These are phyloP conservation scores for Xylaria sp. DNA, from an alignment of 2,329 filamentous ascomycete genomes.

Conservation along the genomic window DNA sequence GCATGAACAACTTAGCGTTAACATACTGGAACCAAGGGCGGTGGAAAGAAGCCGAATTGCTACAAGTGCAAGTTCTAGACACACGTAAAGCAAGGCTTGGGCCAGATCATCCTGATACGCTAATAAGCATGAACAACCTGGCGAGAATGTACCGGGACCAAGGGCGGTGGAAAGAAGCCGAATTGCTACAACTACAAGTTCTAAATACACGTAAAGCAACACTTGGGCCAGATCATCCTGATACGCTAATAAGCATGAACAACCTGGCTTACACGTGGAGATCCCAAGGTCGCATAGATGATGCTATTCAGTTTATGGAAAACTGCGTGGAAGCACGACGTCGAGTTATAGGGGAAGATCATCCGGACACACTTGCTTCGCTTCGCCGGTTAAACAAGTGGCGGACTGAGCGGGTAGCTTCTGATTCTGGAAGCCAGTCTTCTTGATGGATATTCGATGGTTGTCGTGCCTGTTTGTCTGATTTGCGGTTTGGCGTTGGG, in stretches of 20 bases:
- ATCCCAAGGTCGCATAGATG: not conserved
- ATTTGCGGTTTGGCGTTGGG: not conserved
- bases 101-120: not conserved
- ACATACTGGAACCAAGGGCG: not conserved
- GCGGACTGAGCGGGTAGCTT: not conserved
- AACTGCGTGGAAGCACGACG: not conserved
- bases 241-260: not conserved
- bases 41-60: not conserved
- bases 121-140: not conserved
- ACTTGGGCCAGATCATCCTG: not conserved
- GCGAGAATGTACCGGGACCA: not conserved
- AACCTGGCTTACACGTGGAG: not conserved
- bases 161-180: not conserved
- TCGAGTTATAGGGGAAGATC: conserved; percentile 5
- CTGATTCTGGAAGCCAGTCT: not conserved
- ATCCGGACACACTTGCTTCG: not conserved
- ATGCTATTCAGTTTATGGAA: conserved; percentile 11
- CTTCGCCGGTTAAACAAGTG: not conserved
- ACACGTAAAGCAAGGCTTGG: not conserved
- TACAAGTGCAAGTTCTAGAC: not conserved
- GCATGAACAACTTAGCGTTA: not conserved
- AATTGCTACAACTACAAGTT: not conserved
- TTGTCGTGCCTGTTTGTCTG: not conserved
- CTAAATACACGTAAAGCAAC: not conserved
- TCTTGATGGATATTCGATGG: not conserved